A percentile compares a stretch with the other conserved stretches of the same genome.
Conservation (phyloP, 257 asterid genomes). For the Penstemon eatonii region DNA sequence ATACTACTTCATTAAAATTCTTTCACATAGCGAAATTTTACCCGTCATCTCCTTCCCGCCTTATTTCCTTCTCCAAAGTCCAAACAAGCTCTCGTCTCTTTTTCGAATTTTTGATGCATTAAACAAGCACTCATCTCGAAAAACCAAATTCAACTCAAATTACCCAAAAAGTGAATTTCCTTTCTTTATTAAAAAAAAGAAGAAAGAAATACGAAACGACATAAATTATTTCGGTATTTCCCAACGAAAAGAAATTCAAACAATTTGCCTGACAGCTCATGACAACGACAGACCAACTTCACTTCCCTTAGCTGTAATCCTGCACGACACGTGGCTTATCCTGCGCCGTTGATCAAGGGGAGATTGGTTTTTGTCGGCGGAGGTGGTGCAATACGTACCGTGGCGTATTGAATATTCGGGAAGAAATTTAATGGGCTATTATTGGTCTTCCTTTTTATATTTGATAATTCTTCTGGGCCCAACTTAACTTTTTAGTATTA, state of each 20-base stretch:
- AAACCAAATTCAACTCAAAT: too few relatives aligned
- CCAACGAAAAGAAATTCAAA: neutral
- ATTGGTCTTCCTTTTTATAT: neutral
- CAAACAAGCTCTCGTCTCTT: neutral
- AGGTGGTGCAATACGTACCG: slow-evolving; percentile 20
- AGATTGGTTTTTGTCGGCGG: slow-evolving; percentile 41
- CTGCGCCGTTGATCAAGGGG: slow-evolving; percentile 26
- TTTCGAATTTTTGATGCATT: too few relatives aligned
- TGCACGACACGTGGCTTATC: slow-evolving; percentile 30
- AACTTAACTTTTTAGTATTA: neutral
- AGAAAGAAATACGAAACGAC: too few relatives aligned
- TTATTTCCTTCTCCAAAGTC: neutral
- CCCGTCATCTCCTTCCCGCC: slow-evolving; percentile 1
- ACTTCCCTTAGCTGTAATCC: slow-evolving; percentile 31
- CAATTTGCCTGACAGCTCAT: slow-evolving; percentile 37
- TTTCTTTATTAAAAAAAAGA: too few relatives aligned
- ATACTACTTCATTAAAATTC: too few relatives aligned
- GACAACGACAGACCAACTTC: slow-evolving; percentile 40
- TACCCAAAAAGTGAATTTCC: too few relatives aligned
- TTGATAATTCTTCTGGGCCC: slow-evolving; percentile 10
- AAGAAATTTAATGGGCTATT: slow-evolving; percentile 14
- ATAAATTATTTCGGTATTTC: too few relatives aligned
- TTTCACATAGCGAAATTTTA: neutral
- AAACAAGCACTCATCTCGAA: neutral
- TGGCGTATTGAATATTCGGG: slow-evolving; percentile 14